Base-by-base conservation (phyloP, 768 basidiomycete species). In the Stropharia rugosoannulata region DNA sequence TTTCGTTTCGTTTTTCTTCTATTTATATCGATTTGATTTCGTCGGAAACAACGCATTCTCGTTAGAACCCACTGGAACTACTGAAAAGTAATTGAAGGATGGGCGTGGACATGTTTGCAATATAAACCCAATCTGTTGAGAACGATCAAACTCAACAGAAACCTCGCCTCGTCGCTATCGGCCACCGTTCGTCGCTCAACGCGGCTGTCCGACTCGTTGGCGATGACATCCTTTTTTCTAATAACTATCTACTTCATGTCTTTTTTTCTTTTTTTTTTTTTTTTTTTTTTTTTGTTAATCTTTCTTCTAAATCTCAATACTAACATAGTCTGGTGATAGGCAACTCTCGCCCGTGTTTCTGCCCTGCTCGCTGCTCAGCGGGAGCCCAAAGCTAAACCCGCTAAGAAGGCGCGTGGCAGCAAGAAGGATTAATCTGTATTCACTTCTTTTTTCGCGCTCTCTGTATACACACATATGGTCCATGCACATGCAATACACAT, bases 61-160 rank as follows among this genome's bases (percentile, higher is more conserved):
- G 86, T 86, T 93, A 93, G 90, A 93, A 90, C 90, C 90, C 87
- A 79, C 89, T 83, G 87, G 87, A 90, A 70, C 63, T 71, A 71
- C 80, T 62, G 75, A 65, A 66, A 71, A 72, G 78, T 79, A 74
- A 70, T 86, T 86, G 89, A 92, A 87, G 80, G 89, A 75, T 81
- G 89, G 89, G 90, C 83, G 90, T 93, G 89, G 90, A 93, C 86
- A 90, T 75, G 89, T 89, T 82, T 93, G 90, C 90, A 85, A 93
- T 72, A 93, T 72, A 63, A 78, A 78, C 70, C 70, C 70, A 69
- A 65, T 70, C 70, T 70, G 65, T 57, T 65, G 68, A 77, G 79
- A 79, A 67, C 78, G 82, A 84, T 86, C 86, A 85, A 84, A 79
- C 76, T 70, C 73, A 64, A 65, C 68, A 76, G 76, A 74, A 69